Conservation (phyloP, 192 early-diverging fungal genomes). For the Umbelopsis vinacea region DNA sequence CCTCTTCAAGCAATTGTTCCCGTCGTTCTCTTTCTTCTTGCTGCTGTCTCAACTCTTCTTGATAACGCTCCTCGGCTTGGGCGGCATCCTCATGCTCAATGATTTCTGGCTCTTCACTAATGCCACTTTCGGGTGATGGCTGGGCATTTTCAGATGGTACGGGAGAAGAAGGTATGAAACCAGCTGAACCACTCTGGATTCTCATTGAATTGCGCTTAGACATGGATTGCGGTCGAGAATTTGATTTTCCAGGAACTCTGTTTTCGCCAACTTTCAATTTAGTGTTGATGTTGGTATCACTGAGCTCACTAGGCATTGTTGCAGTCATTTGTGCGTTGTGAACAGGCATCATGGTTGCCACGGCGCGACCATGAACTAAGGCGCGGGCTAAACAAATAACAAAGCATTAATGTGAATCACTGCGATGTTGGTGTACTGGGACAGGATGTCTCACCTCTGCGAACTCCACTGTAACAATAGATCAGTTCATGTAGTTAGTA, state of each 20-base stretch:
- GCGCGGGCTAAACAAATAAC: conserved; percentile 49
- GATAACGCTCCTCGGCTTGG: conserved; percentile 20
- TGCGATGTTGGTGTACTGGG: neutral
- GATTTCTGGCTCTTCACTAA: conserved; percentile 26
- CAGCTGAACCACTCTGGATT: neutral
- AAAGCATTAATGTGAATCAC: neutral
- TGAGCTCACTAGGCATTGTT: conserved; percentile 43
- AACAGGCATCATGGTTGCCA: conserved; percentile 59
- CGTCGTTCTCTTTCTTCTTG: conserved; percentile 35
- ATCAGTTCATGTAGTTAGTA: neutral
- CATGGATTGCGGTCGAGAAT: conserved; percentile 28
- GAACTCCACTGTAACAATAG: conserved; percentile 47
- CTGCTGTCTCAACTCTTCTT: conserved; percentile 23
- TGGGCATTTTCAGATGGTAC: conserved; percentile 25
- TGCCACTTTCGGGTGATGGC: conserved; percentile 28
- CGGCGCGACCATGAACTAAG: conserved; percentile 66
- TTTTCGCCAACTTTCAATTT: conserved; percentile 44
- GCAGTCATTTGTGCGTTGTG: conserved; percentile 47
- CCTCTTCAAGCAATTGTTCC: conserved; percentile 37
- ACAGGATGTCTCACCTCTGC: conserved; percentile 48
- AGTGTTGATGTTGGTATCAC: conserved; percentile 45
- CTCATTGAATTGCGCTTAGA: conserved; percentile 30
- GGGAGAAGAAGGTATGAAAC: conserved; percentile 1
- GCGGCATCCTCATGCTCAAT: conserved; percentile 5
- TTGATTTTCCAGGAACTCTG: conserved; percentile 27